Base-by-base conservation (phyloP, 2,329 filamentous ascomycete species). In the Penicillium sp. region DNA sequence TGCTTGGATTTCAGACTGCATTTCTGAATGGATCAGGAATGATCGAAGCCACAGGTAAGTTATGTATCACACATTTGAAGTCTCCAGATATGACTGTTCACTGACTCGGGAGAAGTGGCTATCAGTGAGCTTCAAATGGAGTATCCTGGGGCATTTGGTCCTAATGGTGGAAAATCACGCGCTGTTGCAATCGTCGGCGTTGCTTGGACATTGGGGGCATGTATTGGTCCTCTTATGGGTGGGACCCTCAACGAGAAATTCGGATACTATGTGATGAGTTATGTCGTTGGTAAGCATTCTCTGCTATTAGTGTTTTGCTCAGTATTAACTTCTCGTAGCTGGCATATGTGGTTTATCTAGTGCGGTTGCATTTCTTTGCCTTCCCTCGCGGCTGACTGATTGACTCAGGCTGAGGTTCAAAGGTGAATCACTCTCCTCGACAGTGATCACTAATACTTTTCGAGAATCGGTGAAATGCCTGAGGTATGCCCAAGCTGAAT, bases 191-290 rank as follows among this genome's bases (percentile, higher is more conserved):
- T 40, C 4, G 37, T 22, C 11, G 37, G 37, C 22, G 11, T 40
- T 20, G 37, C 37, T 18, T 40, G 37, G 37, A 22, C 18, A 22
- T 11, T 40, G 18, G 37, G 37, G 11, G 11, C 37, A 12, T 40
- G 37, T 9, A 22, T 40, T 12, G 37, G 37, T 1, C 37, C 37
- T 40, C 18, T 20, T 40, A 4, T 40, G n/a, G 18, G 37, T 14
- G 37, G 37, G 5, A 22, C 5, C 12, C 37, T 40, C 11, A 40
- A 20, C 9, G 37, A 40, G 4, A 40, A 22, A 40, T 40, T 20
- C 18, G 37, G 37, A 22, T 40, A 40, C 37, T 40, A 40, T 22
- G 37, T 40, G n/a, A 40, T 40, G 37, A 40, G 22, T 14, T 40
- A 18, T 8, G 37, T 40, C 18, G 11, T 40, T 12, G 37, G 37